Conservation (phyloP, 805 yeast species). For the Candida stauntonica region DNA sequence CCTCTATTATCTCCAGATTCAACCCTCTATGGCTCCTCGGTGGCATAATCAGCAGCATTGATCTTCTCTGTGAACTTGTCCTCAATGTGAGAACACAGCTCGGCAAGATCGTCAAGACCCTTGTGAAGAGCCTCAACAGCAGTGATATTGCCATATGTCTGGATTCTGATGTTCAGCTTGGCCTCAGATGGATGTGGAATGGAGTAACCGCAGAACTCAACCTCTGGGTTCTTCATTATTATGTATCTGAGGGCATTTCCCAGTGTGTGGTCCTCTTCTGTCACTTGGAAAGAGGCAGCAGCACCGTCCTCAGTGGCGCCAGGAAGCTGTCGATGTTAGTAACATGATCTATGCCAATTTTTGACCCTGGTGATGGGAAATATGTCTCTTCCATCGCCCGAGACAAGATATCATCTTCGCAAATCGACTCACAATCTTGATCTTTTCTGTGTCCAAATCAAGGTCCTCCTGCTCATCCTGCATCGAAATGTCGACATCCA, state of each 20-base stretch:
- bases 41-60: constrained; percentile 46
- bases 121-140: constrained; percentile 92
- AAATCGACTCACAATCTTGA: constrained; percentile 20
- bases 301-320: constrained; percentile 92
- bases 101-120: constrained; percentile 82
- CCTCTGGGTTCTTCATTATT: constrained; percentile 96
- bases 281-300: constrained; percentile 89
- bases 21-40: constrained; percentile 41
- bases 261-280: constrained; percentile 92
- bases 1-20: not conserved
- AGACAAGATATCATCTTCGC: too few relatives aligned
- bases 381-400: too few relatives aligned
- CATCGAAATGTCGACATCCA: constrained; percentile 27
- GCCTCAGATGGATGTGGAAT: constrained; percentile 98
- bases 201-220: constrained; percentile 96
- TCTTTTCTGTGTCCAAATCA: constrained; percentile 25
- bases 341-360: too few relatives aligned
- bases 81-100: constrained; percentile 80
- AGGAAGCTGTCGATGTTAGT: constrained; percentile 41
- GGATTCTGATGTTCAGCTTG: constrained; percentile 84
- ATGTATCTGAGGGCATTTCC: constrained; percentile 93
- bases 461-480: constrained; percentile 24
- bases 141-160: constrained; percentile 79
- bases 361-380: too few relatives aligned
- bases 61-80: constrained; percentile 68